These are phyloP conservation scores for Epichloe typhina DNA, from an alignment of 2,329 filamentous ascomycete genomes.

Conservation along the genomic window DNA sequence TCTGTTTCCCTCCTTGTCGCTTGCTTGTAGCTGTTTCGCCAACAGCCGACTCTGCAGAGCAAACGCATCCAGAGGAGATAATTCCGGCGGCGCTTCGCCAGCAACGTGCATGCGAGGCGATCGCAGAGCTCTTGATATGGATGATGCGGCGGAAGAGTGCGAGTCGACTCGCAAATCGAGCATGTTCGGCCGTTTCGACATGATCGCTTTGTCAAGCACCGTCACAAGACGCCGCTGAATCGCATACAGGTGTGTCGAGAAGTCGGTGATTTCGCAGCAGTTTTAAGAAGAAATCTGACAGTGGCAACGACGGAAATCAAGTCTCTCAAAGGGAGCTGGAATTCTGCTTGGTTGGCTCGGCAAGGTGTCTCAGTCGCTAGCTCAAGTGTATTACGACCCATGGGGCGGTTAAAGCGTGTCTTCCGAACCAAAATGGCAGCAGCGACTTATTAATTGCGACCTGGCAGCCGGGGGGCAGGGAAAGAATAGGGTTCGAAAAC, in stretches of 20 bases:
- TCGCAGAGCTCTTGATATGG: slow-evolving; percentile 40
- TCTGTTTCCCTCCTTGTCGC: slow-evolving; percentile 57
- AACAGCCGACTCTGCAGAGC: slow-evolving; percentile 81
- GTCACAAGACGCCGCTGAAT: slow-evolving; percentile 3
- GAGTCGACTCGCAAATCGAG: slow-evolving; percentile 49
- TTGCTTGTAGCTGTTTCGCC: slow-evolving; percentile 75
- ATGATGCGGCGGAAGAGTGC: slow-evolving; percentile 31
- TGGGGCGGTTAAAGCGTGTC: slow-evolving; percentile 1
- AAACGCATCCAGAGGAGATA: slow-evolving; percentile 92
- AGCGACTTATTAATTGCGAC: neutral
- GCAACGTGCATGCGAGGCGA: slow-evolving; percentile 68
- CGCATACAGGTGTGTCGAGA: slow-evolving; percentile 4
- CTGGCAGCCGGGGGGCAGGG: neutral
- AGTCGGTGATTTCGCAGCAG: neutral
- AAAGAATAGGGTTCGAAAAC: neutral
- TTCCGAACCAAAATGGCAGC: neutral
- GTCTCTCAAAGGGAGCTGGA: slow-evolving; percentile 2
- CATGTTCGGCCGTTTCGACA: slow-evolving; percentile 43
- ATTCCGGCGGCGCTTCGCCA: slow-evolving; percentile 72
- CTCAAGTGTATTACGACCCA: slow-evolving; percentile 11
- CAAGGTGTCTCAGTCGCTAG: slow-evolving; percentile 10
- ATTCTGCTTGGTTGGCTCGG: slow-evolving; percentile 5
- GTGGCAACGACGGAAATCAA: too few species aligned
- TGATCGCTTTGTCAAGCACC: slow-evolving; percentile 15
- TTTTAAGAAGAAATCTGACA: neutral